Base-by-base conservation (phyloP, 306 rosid species). In the Cucurbita pepo region DNA sequence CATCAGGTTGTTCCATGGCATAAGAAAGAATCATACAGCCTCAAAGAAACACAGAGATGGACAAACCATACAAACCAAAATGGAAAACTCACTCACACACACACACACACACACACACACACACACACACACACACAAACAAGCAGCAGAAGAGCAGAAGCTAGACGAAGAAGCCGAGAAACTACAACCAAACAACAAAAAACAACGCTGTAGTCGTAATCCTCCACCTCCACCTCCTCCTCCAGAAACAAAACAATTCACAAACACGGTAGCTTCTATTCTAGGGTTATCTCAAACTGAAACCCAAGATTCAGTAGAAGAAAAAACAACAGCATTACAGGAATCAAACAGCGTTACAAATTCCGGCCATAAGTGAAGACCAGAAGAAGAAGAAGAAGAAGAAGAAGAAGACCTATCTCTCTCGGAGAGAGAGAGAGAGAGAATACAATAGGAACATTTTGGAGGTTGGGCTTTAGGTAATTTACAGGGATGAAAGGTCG, bases 1-100 rank as follows among this genome's bases (percentile, higher is more conserved):
- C 60, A 75, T 75, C 77, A 62, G 71, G 44, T 75, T 18, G 77
- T 41, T 75, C 77, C 77, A 75, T 75, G 30, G 36, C 43, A 75
- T 60, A 18, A 19, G 55, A 75, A 44, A 3, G 55, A 74, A 74
- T 45, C 58, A 38, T 25, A 22, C 57, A 56, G 41, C 77, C 52
- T 16, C 55, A 12, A 73, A 12, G 63, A 73, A 58, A 47, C 59
- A 41, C 3, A 37, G 21, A 73, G 10, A 40, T 30, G 56, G 34
- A 57, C 5, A 43, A 56, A 56, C 18, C 70, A 65, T 44, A 59
- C 6, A 60, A 50, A 13, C 18, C 12, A 8, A 30, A 43, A 15
- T 40, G 7, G 34, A 25, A 15, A 14, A 58, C 25, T 25, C 25
- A 21, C 22, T 1, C 25, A 25, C 25, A 25, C 25, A 21, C 22